Evolutionary conservation across 2,329 filamentous ascomycete genomes (phyloP), one percentile per base, ranked within the genome.

Genomic region (Fusarium sambucinum): DNA sequence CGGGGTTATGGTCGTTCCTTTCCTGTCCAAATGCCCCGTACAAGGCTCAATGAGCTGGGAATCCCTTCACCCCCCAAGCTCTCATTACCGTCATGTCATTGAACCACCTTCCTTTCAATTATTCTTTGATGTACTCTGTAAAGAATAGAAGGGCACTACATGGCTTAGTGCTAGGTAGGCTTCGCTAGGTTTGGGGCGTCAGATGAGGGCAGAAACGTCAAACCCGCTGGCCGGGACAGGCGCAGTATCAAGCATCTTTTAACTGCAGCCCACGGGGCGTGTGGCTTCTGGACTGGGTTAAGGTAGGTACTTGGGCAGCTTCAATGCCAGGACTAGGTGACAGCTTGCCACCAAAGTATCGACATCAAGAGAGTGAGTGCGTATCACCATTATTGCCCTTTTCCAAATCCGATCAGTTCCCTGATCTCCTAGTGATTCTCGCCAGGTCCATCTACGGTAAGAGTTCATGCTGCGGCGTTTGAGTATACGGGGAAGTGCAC

Each of bases 401-500:
- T 67, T 48, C 46, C 19, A 51, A 67, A 27, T 41, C 25, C 21
- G 29, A 16, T 17, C 14, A 27, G 50, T 19, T 19, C 11, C 10
- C 25, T 21, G 21, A 6, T 27, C 29, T 7, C 23, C 23, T 13
- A 5, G 2, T 27, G 30, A n/a, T n/a, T 17, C 21, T 19, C 37
- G 19, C 30, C 40, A 46, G 52, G 33, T 16, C 38, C 11, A 32
- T 32, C 12, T n/a, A 13, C 13, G 30, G 42, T 27, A 54, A 25
- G 47, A 48, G 38, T 48, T 27, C 27, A 40, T 47, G 40, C 25
- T 46, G 32, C 45, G 65, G 65, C 65, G 59, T 60, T 55, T 68
- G 37, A 64, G 54, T 64, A 52, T 59, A 68, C 54, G 46, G 55
- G 59, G 46, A 68, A 63, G 38, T 52, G 21, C 40, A 53, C 47